phyloP scores from a whole-genome alignment of 768 basidiomycete species.

The Termitomyces bulborhizus region DNA sequence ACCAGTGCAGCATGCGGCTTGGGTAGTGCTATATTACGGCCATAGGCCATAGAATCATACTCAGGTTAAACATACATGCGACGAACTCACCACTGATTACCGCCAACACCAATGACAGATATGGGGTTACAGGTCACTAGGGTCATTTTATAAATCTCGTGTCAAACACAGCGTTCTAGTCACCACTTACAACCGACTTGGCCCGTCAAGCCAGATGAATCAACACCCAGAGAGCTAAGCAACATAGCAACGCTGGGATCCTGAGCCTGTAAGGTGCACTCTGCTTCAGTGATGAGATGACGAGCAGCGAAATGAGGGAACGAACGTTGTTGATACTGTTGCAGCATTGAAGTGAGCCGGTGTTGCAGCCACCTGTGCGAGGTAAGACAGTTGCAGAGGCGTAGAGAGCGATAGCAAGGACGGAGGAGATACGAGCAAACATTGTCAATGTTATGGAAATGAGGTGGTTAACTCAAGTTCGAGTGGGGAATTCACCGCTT shows the following conservation, averaged over 20 bases:
- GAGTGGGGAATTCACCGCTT: neutral
- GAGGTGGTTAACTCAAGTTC: neutral
- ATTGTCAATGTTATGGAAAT: constrained; percentile 1
- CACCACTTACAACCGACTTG: constrained; percentile 11
- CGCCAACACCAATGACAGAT: constrained; percentile 7
- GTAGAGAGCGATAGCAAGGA: constrained; percentile 4
- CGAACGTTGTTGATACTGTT: constrained; percentile 9
- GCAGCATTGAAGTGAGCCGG: constrained; percentile 15
- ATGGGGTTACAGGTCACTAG: constrained; percentile 10
- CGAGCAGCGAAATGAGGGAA: neutral
- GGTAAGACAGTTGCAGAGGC: constrained; percentile 11
- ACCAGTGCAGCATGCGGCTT: constrained; percentile 16
- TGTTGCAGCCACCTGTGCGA: constrained; percentile 9
- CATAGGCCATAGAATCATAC: neutral
- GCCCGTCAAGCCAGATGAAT: constrained; percentile 1
- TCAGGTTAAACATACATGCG: neutral
- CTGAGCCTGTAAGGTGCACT: neutral
- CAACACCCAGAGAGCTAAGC: constrained; percentile 5
- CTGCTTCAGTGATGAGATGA: neutral
- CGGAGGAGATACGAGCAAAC: constrained; percentile 9
- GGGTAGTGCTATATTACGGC: constrained; percentile 3
- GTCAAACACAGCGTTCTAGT: too few relatives aligned
- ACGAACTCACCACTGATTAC: constrained; percentile 9
- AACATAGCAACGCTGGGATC: neutral
- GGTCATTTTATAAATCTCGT: neutral